Evolutionary conservation across 1,139 yeast species (phyloP), one percentile per base, ranked within the genome.

Genomic region (Saccharomyces uvarum): DNA sequence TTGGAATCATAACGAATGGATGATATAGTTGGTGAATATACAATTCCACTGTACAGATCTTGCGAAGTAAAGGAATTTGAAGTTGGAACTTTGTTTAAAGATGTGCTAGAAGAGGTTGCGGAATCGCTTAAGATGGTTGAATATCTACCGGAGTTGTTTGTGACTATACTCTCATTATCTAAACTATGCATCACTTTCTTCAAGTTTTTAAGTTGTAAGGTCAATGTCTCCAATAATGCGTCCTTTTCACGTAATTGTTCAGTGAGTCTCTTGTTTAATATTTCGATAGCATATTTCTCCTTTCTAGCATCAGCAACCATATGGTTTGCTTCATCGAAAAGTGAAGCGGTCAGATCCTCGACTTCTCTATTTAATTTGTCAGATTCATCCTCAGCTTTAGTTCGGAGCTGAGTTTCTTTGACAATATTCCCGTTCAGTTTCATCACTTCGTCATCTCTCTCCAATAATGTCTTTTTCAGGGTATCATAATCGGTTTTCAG

Each of bases 321-420:
- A 51, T 78, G 77, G 66, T 87, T 87, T 21, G 96, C 96, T 65
- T 87, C 93, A 62, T 81, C 84, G 67, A 88, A 88, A 48, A 88
- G 71, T 1, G 89, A 81, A 2, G 84, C 88, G 1, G 89, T 80
- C 53, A 88, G 73, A 49, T 88, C 95, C 66, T 86, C 93, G 29
- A 88, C 86, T 67, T 88, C 96, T 19, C 76, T 79, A 56, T 83
- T 78, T 50, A 88, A 70, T 58, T 79, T 77, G 51, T 76, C 74
- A 51, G 81, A 83, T 60, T 85, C 85, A 16, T 74, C 72, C 58
- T 84, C 87, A 0, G 87, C 83, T 2, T 70, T 76, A n/a, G 64
- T 69, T 53, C 79, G 76, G 49, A 73, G 73, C 51, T 70, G 72
- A 42, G 67, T 68, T 53, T 78, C 77, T 13, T 63, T 62, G 14